Evolutionary conservation across 805 yeast species (phyloP).

Genomic region (Candida peoriensis): DNA sequence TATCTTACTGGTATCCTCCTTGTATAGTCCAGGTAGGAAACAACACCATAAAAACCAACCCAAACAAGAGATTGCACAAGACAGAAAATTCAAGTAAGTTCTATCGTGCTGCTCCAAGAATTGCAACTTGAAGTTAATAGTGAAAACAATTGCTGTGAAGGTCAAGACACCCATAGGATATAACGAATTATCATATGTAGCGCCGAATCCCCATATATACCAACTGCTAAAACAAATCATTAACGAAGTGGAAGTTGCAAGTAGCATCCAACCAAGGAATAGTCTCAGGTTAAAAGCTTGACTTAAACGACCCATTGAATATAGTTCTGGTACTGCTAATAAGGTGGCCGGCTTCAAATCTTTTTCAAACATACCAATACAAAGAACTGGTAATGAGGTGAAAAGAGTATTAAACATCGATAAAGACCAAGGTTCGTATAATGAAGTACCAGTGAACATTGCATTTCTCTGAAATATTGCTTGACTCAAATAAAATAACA

Average conservation of each 20-base stretch:
- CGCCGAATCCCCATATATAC: conserved; percentile 65
- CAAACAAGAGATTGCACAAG: conserved; percentile 64
- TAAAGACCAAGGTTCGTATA: conserved; percentile 93
- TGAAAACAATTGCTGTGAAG: conserved; percentile 64
- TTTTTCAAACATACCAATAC: conserved; percentile 93
- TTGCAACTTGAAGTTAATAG: conserved; percentile 76
- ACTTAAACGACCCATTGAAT: conserved; percentile 68
- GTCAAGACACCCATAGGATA: conserved; percentile 78
- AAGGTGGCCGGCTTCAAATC: conserved; percentile 86
- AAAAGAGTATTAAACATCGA: conserved; percentile 96
- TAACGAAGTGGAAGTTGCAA: conserved; percentile 71
- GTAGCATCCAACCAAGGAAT: conserved; percentile 71
- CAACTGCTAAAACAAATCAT: conserved; percentile 63
- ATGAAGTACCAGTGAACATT: conserved; percentile 85
- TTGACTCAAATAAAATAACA: conserved; percentile 85
- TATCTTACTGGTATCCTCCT: conserved; percentile 45
- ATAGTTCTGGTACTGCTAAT: conserved; percentile 87
- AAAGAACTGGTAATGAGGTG: conserved; percentile 86
- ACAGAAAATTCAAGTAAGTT: conserved; percentile 61
- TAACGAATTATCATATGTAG: conserved; percentile 67
- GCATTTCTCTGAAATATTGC: conserved; percentile 81
- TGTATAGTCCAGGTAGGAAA: conserved; percentile 66
- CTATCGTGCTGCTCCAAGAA: conserved; percentile 76
- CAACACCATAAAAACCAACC: conserved; percentile 89
- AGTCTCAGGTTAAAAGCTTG: conserved; percentile 67